Evolutionary conservation across 192 early-diverging fungal genomes (phyloP).

Genomic region (Lobosporangium transversale): DNA sequence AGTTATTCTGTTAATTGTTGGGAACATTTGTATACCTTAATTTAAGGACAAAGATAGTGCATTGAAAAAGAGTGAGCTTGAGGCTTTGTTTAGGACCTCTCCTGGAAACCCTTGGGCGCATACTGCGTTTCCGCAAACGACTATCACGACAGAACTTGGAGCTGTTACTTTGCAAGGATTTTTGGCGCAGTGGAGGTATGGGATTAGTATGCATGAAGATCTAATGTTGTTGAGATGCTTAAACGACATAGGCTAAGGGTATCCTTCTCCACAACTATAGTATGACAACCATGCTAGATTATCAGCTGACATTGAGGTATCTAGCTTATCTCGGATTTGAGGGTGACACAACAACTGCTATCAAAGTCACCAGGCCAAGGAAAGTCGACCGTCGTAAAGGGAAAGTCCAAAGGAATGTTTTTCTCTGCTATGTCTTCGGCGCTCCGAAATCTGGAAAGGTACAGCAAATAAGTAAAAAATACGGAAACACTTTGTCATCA

Average conservation of each 20-base stretch:
- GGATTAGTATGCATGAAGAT: too few relatives aligned
- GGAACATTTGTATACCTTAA: neutral
- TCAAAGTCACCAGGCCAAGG: conserved; percentile 79
- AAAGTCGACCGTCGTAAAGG: conserved; percentile 81
- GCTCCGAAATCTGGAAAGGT: conserved; percentile 93
- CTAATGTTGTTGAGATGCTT: too few relatives aligned
- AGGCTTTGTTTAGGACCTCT: conserved; percentile 86
- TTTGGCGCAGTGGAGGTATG: conserved; percentile 97
- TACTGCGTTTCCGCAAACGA: conserved; percentile 88
- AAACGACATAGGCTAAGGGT: neutral
- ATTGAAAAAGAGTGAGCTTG: conserved; percentile 84
- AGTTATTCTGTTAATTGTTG: too few relatives aligned
- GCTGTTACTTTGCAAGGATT: conserved; percentile 95
- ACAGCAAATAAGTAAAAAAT: too few relatives aligned
- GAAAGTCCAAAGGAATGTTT: conserved; percentile 89
- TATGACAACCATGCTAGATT: conserved; percentile 95
- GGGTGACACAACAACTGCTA: conserved; percentile 87
- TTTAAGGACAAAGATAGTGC: conserved; percentile 94
- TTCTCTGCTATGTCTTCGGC: conserved; percentile 95
- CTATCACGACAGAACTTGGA: conserved; percentile 89
- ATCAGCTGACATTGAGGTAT: conserved; percentile 90
- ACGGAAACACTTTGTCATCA: too few relatives aligned
- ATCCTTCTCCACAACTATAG: conserved; percentile 50
- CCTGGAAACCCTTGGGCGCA: conserved; percentile 95
- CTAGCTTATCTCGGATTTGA: conserved; percentile 97